These are phyloP conservation scores for Ceratocystis smalleyi DNA, from an alignment of 2,329 filamentous ascomycete genomes.

Conservation along the genomic window DNA sequence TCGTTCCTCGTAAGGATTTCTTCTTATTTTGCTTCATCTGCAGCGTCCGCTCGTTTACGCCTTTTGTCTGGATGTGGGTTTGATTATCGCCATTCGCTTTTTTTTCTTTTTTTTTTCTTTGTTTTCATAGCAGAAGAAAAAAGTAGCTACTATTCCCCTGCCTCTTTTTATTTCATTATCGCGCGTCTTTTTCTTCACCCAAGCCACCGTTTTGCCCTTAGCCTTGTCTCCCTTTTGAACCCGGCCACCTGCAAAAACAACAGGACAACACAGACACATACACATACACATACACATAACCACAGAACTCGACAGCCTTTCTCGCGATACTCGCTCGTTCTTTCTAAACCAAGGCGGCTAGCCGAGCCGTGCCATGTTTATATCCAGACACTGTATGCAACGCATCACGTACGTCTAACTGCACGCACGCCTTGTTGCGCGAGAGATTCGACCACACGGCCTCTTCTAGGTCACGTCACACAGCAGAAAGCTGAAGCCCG, in stretches of 20 bases:
- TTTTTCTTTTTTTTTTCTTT: background rate
- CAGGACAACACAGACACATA: background rate
- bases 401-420: background rate
- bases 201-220: background rate
- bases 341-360: too few species aligned
- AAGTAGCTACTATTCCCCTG: too few species aligned
- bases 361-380: too few species aligned
- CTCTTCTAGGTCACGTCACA: background rate
- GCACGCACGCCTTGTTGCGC: background rate
- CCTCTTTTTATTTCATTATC: too few species aligned
- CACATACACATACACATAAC: background rate
- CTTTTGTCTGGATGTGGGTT: background rate
- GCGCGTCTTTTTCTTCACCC: background rate
- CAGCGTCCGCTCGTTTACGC: constrained; percentile 1
- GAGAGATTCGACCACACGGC: background rate
- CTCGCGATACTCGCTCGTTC: too few species aligned
- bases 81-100: background rate
- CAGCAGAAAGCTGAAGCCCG: background rate
- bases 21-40: background rate
- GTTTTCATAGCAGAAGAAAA: too few species aligned
- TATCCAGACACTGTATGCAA: too few species aligned
- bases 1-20: background rate
- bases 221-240: too few species aligned
- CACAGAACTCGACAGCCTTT: too few species aligned
- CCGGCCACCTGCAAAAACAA: too few species aligned